Evolutionary conservation across 306 rosid genomes (phyloP), one percentile per base, ranked within the genome.

Genomic region (Gynostemma pentaphyllum): DNA sequence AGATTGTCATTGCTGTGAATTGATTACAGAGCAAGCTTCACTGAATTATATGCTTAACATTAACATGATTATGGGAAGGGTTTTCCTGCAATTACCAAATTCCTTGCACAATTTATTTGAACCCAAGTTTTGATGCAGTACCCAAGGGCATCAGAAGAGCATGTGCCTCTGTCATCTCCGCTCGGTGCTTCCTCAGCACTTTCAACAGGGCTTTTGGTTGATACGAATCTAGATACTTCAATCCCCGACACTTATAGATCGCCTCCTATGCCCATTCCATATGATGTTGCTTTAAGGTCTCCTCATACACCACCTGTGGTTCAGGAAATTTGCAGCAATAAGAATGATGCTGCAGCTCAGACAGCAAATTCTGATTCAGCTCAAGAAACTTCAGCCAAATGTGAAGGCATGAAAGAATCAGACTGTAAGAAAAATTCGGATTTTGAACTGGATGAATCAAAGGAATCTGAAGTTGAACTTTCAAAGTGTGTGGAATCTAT

Each of bases 251-350:
- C 90, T 52, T 82, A 82, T 60, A 94, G 90, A 77, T 76, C 95
- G 3, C 97, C 99, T 68, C 94, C 97, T 27, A 78, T 85, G 66
- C 97, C 99, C 70, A 75, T 83, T 28, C 97, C 95, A 59, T 88
- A 78, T 78, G 75, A 82, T 53, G 86, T 75, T 62, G 70, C 84
- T 19, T n/a, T 64, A 41, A 79, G 64, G 71, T 65, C 46, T 68
- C 74, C 88, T 73, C 94, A 66, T 60, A 79, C 82, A 62, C 82
- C 95, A 21, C 84, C 89, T 24, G 60, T 47, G 22, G 52, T 72
- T 68, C 84, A 80, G 75, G 90, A 79, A 70, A 79, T 81, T 71
- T 13, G 66, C 70, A 65, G 45, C 53, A 73, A 78, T 62, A 86
- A 88, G 81, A 71, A 57, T 69, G 81, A 80, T 24, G 67, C 76